phyloP scores from a whole-genome alignment of 2,329 filamentous ascomycete genomes.

The Sporothrix brunneoviolacea region DNA sequence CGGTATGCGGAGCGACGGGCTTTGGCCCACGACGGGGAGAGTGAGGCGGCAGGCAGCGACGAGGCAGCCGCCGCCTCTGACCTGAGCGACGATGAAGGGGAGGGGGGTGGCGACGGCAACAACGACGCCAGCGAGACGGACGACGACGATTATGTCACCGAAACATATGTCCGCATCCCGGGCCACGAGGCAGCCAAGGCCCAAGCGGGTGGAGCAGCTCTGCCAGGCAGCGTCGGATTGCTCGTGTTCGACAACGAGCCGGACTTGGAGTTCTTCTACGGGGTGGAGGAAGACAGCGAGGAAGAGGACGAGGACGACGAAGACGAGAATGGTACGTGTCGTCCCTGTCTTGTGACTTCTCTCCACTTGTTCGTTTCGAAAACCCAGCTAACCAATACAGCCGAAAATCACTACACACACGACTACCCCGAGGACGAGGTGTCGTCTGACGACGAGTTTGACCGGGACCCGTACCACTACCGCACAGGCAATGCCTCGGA shows the following conservation, averaged over 20 bases:
- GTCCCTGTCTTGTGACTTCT: too few species aligned
- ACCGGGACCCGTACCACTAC: slow-evolving; percentile 48
- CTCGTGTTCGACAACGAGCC: slow-evolving; percentile 51
- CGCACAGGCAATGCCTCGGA: slow-evolving; percentile 48
- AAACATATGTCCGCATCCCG: slow-evolving; percentile 58
- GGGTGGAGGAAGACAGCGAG: slow-evolving; percentile 56
- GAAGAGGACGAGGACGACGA: slow-evolving; percentile 54
- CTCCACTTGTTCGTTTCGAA: too few species aligned
- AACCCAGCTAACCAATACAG: slow-evolving; percentile 37
- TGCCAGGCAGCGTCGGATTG: slow-evolving; percentile 47
- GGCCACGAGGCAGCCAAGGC: slow-evolving; percentile 33
- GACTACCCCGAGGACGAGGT: slow-evolving; percentile 79
- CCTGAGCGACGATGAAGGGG: slow-evolving; percentile 20
- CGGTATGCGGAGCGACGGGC: slow-evolving; percentile 18
- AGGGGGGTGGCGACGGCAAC: slow-evolving; percentile 30
- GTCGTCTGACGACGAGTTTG: slow-evolving; percentile 62
- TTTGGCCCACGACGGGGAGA: slow-evolving; percentile 16
- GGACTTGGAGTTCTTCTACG: slow-evolving; percentile 55
- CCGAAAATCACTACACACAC: slow-evolving; percentile 71
- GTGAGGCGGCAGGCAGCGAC: neutral
- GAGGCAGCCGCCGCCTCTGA: slow-evolving; percentile 31
- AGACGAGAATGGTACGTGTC: slow-evolving; percentile 55
- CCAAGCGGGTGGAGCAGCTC: slow-evolving; percentile 27
- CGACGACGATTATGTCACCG: slow-evolving; percentile 55
- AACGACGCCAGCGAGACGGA: slow-evolving; percentile 36